Evolutionary conservation across 805 yeast species (phyloP), one percentile per base, ranked within the genome.

Genomic region (Lipomyces yamadae): DNA sequence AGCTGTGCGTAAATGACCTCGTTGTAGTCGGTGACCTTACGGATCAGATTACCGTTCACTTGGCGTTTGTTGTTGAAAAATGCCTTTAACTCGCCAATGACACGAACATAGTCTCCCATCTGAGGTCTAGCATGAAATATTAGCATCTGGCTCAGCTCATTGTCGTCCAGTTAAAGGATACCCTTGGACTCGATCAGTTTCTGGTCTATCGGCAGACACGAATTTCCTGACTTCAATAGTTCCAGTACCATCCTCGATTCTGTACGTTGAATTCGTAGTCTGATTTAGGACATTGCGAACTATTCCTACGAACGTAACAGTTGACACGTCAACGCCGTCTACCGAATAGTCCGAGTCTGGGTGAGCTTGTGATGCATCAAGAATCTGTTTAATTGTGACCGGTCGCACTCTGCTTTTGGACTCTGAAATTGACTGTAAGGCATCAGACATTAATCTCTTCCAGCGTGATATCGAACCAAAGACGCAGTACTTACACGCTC

Each of bases 191-290:
- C 48, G 48, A 5, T 42, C 48, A 15, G 24, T 15, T 6, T 42
- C 48, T 78, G 32, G 55, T 29, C 57, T 66, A 63, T 77, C 76
- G 63, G 76, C 76, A 86, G 58, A 53, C 45, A 75, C 76, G 87
- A 89, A 86, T 65, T 81, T 80, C 64, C 85, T 79, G 64, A 86
- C 80, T n/a, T 85, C 85, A 13, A 83, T 75, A 0, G 81, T 72
- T 1, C 91, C 91, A 0, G 92, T 86, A 13, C 91, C 90, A 75
- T 89, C 93, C 73, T 87, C 91, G 10, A 89, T 71, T 13, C 83
- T 80, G 64, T 86, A 75, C 5, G 77, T 75, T 30, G 83, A 75
- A 7, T 84, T 81, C 35, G 85, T 81, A 2, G 86, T 79, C 34
- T 42, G 60, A 55, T 78, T 79, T 52, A 81, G 79, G 2, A 85